Conservation (phyloP, 2,329 filamentous ascomycete genomes). For the Penicillium decumbens region DNA sequence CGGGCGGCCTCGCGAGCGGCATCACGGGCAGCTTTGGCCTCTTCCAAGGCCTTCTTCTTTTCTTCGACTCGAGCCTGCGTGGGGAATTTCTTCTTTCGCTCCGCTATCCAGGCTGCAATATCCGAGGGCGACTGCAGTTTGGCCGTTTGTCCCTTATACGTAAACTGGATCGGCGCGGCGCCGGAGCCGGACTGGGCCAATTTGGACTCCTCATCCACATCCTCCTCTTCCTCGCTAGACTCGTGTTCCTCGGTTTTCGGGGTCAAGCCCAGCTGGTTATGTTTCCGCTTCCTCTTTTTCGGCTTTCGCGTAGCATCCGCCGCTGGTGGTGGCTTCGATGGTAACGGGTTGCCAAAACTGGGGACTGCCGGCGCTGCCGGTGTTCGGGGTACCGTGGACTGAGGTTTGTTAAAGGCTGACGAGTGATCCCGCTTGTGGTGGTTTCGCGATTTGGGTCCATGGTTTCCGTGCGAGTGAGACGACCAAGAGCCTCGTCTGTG, state of each 20-base stretch:
- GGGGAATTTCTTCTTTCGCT: constrained; percentile 74
- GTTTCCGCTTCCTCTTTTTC: constrained; percentile 42
- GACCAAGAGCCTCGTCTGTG: constrained; percentile 24
- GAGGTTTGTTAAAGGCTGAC: constrained; percentile 36
- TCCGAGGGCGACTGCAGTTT: constrained; percentile 58
- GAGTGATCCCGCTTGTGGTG: constrained; percentile 37
- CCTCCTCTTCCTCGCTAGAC: constrained; percentile 45
- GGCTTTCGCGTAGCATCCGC: constrained; percentile 33
- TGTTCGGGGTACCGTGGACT: constrained; percentile 26
- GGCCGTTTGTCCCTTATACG: constrained; percentile 53
- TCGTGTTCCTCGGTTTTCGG: constrained; percentile 44
- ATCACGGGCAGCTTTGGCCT: constrained; percentile 51
- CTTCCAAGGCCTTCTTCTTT: constrained; percentile 60
- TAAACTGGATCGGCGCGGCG: constrained; percentile 44
- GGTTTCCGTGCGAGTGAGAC: constrained; percentile 22
- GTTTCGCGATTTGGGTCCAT: constrained; percentile 23
- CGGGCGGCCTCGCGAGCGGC: constrained; percentile 35
- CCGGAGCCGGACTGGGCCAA: constrained; percentile 29
- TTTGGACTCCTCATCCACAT: constrained; percentile 44
- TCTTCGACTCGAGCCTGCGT: constrained; percentile 64
- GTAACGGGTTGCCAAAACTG: constrained; percentile 43
- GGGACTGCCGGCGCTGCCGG: constrained; percentile 44
- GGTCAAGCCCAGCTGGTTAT: constrained; percentile 47
- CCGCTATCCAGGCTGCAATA: constrained; percentile 72
- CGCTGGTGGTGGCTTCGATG: constrained; percentile 40